These are phyloP conservation scores for Phaseolus coccineus DNA, from an alignment of 331 rosid species.

Conservation along the genomic window DNA sequence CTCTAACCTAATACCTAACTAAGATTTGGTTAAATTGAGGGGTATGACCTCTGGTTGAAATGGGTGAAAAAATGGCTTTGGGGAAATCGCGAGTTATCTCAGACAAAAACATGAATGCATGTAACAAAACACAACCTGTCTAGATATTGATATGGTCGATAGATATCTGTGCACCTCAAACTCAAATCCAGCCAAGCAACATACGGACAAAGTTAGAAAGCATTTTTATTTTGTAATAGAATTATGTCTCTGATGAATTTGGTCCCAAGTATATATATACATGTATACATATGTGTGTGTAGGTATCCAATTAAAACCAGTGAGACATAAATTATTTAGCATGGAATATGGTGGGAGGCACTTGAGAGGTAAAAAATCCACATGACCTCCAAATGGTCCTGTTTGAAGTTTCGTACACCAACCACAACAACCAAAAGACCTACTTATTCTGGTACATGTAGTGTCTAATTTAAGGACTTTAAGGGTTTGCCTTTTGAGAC, in stretches of 20 bases:
- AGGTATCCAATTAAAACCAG: neutral
- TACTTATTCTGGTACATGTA: constrained; percentile 10
- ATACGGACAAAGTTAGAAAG: constrained; percentile 37
- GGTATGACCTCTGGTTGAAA: neutral
- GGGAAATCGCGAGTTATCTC: constrained; percentile 1
- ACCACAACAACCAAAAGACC: constrained; percentile 58
- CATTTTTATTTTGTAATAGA: constrained; percentile 18
- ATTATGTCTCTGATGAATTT: constrained; percentile 14
- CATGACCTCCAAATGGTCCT: constrained; percentile 28
- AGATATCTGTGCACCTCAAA: constrained; percentile 31
- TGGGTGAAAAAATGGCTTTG: neutral
- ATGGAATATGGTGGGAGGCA: constrained; percentile 16
- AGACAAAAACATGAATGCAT: constrained; percentile 15
- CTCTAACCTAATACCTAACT: neutral
- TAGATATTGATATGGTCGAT: constrained; percentile 9
- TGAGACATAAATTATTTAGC: neutral
- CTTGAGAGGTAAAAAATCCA: neutral
- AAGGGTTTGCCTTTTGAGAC: constrained; percentile 29
- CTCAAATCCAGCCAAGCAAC: constrained; percentile 38
- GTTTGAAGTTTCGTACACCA: constrained; percentile 47
- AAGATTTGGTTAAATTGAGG: neutral
- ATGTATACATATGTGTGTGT: neutral
- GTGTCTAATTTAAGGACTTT: constrained; percentile 49
- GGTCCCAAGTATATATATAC: constrained; percentile 45
- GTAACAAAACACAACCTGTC: constrained; percentile 9